These are phyloP conservation scores for Kwoniella mangroviensis DNA, from an alignment of 768 basidiomycete genomes.

Conservation along the genomic window DNA sequence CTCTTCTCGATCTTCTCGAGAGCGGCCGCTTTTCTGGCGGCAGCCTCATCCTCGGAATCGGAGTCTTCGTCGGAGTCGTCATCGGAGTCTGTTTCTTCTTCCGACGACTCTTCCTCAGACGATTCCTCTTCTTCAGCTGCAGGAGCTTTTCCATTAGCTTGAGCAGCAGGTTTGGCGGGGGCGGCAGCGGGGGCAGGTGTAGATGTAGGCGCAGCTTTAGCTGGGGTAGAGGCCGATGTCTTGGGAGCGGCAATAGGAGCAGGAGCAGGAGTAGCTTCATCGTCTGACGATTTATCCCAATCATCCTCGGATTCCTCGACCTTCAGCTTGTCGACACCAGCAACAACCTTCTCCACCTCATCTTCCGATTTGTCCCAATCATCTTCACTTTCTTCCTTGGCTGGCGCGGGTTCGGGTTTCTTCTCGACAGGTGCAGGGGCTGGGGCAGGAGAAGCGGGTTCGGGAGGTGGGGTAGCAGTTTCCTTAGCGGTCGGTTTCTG, in stretches of 20 bases:
- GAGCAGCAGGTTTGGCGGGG: slow-evolving; percentile 37
- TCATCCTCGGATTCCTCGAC: slow-evolving; percentile 58
- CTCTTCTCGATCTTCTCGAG: slow-evolving; percentile 76
- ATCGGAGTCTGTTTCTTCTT: slow-evolving; percentile 39
- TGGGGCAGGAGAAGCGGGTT: slow-evolving; percentile 40
- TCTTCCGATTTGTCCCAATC: slow-evolving; percentile 61
- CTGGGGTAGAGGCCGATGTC: slow-evolving; percentile 21
- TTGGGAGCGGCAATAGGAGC: slow-evolving; percentile 35
- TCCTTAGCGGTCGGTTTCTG: slow-evolving; percentile 46
- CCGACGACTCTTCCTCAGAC: slow-evolving; percentile 41
- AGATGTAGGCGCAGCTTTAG: slow-evolving; percentile 31
- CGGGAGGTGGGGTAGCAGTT: slow-evolving; percentile 37
- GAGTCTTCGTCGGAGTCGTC: slow-evolving; percentile 55
- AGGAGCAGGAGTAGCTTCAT: slow-evolving; percentile 41
- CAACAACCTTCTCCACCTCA: slow-evolving; percentile 54
- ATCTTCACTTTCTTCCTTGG: slow-evolving; percentile 58
- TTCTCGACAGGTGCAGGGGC: slow-evolving; percentile 58
- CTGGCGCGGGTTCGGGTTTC: slow-evolving; percentile 37
- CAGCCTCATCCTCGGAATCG: slow-evolving; percentile 58
- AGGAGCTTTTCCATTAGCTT: slow-evolving; percentile 44
- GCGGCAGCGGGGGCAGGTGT: slow-evolving; percentile 31
- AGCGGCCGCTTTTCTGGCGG: slow-evolving; percentile 79
- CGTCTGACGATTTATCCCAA: slow-evolving; percentile 56
- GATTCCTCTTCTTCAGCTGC: slow-evolving; percentile 58
- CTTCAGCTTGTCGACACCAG: slow-evolving; percentile 52